These are phyloP conservation scores for Aspergillus sclerotioniger DNA, from an alignment of 495 filamentous ascomycete species.

Conservation along the genomic window DNA sequence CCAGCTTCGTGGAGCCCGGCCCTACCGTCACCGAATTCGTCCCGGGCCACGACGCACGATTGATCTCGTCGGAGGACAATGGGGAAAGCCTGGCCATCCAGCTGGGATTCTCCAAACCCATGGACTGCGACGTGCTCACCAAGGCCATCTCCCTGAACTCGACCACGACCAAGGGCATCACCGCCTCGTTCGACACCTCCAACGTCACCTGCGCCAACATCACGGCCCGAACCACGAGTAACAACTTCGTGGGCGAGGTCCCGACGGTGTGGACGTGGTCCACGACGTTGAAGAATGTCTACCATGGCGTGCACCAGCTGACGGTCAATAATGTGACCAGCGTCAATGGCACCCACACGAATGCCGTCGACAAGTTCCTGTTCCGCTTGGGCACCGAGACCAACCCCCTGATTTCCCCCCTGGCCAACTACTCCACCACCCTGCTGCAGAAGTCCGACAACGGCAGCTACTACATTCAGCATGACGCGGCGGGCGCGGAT, in stretches of 20 bases:
- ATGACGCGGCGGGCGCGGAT: conserved; percentile 58
- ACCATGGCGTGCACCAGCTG: conserved; percentile 46
- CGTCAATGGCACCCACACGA: conserved; percentile 30
- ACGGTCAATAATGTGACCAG: conserved; percentile 44
- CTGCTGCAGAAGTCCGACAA: conserved; percentile 39
- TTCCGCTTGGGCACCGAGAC: conserved; percentile 43
- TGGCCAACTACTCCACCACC: conserved; percentile 54
- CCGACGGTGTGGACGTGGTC: conserved; percentile 42
- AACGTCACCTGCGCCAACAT: conserved; percentile 25
- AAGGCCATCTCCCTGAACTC: conserved; percentile 47
- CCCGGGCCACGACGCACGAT: conserved; percentile 57
- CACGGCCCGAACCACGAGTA: conserved; percentile 13
- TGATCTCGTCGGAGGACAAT: conserved; percentile 39
- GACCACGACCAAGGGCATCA: conserved; percentile 28
- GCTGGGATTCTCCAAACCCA: conserved; percentile 33
- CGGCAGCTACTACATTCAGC: conserved; percentile 43
- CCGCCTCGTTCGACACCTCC: conserved; percentile 26
- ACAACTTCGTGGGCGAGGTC: conserved; percentile 18
- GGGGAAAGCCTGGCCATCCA: conserved; percentile 14
- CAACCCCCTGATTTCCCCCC: conserved; percentile 52
- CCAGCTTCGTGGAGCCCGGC: conserved; percentile 41
- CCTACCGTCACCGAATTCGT: conserved; percentile 58
- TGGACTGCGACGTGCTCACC: conserved; percentile 53
- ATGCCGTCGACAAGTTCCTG: conserved; percentile 45
- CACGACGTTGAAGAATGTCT: conserved; percentile 43